Conservation (phyloP, 2,329 filamentous ascomycete species). For the Ascochyta fabae region DNA sequence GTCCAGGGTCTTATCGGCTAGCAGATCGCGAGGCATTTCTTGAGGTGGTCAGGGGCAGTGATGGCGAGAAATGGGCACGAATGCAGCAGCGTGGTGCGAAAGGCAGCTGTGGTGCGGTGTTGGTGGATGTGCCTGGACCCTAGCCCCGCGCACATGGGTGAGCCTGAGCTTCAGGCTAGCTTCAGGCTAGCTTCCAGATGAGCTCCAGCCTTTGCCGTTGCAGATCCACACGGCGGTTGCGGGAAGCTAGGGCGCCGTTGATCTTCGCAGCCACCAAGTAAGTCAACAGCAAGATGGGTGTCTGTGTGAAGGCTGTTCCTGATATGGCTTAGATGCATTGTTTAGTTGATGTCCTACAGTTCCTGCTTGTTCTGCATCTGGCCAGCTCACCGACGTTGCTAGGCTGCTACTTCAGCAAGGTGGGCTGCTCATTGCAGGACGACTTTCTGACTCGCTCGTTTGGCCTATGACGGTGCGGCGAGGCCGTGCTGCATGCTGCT, state of each 20-base stretch:
- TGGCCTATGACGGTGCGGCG: conserved; percentile 12
- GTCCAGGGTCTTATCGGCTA: conserved; percentile 45
- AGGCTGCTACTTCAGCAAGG: not conserved
- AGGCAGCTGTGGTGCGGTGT: conserved; percentile 16
- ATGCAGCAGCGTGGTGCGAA: conserved; percentile 11
- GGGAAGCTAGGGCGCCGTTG: conserved; percentile 5
- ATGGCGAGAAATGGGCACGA: conserved; percentile 9
- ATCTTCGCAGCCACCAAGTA: not conserved
- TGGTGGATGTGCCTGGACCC: conserved; percentile 26
- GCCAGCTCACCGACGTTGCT: too few species aligned
- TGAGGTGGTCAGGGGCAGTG: conserved; percentile 9
- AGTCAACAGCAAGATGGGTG: not conserved
- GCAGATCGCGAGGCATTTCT: conserved; percentile 54
- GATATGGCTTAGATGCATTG: too few species aligned
- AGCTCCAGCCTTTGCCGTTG: conserved; percentile 17
- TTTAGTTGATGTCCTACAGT: not conserved
- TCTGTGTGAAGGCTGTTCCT: not conserved
- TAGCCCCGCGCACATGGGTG: conserved; percentile 10
- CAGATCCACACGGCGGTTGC: conserved; percentile 7
- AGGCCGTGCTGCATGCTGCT: conserved; percentile 22
- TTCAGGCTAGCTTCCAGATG: not conserved
- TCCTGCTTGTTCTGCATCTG: not conserved
- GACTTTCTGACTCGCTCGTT: not conserved
- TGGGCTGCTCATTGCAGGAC: not conserved
- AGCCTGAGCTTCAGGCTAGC: too few species aligned